Evolutionary conservation across 495 filamentous ascomycete species (phyloP).

Genomic region (Staphylotrichum longicolle): DNA sequence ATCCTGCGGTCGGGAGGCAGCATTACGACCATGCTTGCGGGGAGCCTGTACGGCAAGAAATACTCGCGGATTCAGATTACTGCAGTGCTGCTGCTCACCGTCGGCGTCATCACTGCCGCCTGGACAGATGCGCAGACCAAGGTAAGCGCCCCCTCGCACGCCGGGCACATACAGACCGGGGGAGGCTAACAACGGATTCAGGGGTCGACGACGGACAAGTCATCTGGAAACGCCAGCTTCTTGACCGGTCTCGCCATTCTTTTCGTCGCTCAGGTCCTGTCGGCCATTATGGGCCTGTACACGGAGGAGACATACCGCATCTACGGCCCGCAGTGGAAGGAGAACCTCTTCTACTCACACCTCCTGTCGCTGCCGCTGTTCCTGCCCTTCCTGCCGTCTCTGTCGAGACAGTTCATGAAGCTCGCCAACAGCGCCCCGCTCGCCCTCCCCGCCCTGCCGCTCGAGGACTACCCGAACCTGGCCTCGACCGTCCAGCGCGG

Average conservation of each 20-base stretch:
- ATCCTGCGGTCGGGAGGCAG: slow-evolving; percentile 93
- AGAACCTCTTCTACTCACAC: slow-evolving; percentile 94
- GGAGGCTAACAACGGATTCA: slow-evolving; percentile 21
- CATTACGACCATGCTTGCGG: slow-evolving; percentile 87
- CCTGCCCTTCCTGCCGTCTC: slow-evolving; percentile 53
- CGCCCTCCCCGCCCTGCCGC: slow-evolving; percentile 37
- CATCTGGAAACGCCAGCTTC: slow-evolving; percentile 45
- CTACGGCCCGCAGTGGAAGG: slow-evolving; percentile 89
- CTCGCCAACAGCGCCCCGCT: slow-evolving; percentile 51
- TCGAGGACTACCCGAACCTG: slow-evolving; percentile 30
- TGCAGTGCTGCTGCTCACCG: slow-evolving; percentile 75
- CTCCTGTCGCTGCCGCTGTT: slow-evolving; percentile 71
- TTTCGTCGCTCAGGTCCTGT: slow-evolving; percentile 83
- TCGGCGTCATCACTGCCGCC: slow-evolving; percentile 81
- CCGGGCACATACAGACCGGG: too few species aligned
- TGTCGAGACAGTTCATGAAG: slow-evolving; percentile 50
- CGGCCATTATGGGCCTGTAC: slow-evolving; percentile 92
- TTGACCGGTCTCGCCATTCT: slow-evolving; percentile 79
- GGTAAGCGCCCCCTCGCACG: slow-evolving; percentile 41
- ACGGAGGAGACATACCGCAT: slow-evolving; percentile 82
- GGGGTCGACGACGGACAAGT: slow-evolving; percentile 33
- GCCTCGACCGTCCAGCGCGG: slow-evolving; percentile 33
- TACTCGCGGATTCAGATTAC: slow-evolving; percentile 78
- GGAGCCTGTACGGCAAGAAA: slow-evolving; percentile 76
- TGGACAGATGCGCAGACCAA: slow-evolving; percentile 84